Evolutionary conservation across 2,329 filamentous ascomycete genomes (phyloP).

Genomic region (Pestalotiopsis sp.): DNA sequence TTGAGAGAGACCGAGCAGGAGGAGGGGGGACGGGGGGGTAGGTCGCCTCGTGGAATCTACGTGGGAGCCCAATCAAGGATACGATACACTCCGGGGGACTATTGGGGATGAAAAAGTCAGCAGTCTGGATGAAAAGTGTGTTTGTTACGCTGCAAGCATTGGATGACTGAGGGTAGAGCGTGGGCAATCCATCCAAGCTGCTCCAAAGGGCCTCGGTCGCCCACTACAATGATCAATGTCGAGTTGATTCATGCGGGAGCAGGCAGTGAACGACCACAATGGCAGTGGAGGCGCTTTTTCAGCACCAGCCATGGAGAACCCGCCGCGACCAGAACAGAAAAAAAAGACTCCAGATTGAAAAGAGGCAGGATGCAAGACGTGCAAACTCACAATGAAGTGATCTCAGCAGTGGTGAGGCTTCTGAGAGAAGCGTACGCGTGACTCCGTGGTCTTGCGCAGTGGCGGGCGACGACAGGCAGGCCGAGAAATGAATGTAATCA

Average conservation of each 20-base stretch:
- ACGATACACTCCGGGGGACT: constrained; percentile 16
- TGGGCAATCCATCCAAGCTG: background rate
- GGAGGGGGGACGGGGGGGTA: constrained; percentile 11
- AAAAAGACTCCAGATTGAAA: constrained; percentile 16
- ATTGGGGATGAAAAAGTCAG: background rate
- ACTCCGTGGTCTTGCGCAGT: constrained; percentile 20
- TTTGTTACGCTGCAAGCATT: background rate
- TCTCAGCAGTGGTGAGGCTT: constrained; percentile 35
- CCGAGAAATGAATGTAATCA: constrained; percentile 9
- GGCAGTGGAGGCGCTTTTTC: constrained; percentile 1
- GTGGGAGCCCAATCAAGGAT: constrained; percentile 14
- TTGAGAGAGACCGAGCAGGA: constrained; percentile 23
- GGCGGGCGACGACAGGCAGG: constrained; percentile 20
- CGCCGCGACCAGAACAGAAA: background rate
- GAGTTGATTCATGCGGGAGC: background rate
- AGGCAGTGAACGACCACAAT: background rate
- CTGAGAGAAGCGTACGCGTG: constrained; percentile 20
- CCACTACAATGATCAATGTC: background rate
- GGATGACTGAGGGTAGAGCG: background rate
- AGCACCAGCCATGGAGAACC: background rate
- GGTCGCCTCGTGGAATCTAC: constrained; percentile 11
- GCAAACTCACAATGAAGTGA: constrained; percentile 40
- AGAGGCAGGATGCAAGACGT: constrained; percentile 16
- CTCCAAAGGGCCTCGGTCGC: background rate
- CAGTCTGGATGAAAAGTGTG: background rate